Conservation (phyloP, 1,284 basidiomycete species). For the Neolentinus lepideus region DNA sequence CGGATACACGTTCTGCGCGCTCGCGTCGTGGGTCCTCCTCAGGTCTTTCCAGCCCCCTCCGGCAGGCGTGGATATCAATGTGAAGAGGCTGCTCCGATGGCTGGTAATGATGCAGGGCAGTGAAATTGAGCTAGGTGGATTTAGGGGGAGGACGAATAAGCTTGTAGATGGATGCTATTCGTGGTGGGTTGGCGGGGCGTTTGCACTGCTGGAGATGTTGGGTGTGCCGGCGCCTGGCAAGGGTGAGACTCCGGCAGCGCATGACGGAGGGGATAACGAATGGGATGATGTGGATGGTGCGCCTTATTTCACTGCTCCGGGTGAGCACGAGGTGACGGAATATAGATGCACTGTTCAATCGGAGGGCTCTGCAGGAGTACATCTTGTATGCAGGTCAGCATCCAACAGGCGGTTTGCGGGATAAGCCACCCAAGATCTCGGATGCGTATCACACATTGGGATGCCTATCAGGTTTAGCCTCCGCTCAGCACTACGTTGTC, state of each 20-base stretch:
- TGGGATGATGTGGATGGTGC: slow-evolving; percentile 67
- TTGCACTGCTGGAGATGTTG: slow-evolving; percentile 72
- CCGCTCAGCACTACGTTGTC: slow-evolving; percentile 74
- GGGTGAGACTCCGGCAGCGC: slow-evolving; percentile 15
- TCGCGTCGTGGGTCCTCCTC: slow-evolving; percentile 81
- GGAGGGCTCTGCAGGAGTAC: slow-evolving; percentile 80
- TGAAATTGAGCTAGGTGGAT: slow-evolving; percentile 85
- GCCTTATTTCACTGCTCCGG: slow-evolving; percentile 13
- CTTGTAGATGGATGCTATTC: slow-evolving; percentile 98
- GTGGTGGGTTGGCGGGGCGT: slow-evolving; percentile 97
- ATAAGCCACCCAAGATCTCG: slow-evolving; percentile 89
- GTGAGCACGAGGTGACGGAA: slow-evolving; percentile 1
- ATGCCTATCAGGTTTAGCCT: slow-evolving; percentile 83
- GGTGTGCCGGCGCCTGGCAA: slow-evolving; percentile 31
- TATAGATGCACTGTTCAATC: slow-evolving; percentile 47
- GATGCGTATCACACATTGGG: slow-evolving; percentile 93
- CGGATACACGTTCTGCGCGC: slow-evolving; percentile 92
- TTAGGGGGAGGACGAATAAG: slow-evolving; percentile 93
- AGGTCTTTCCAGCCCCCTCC: slow-evolving; percentile 37
- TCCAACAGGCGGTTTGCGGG: slow-evolving; percentile 79
- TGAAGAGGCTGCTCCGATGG: slow-evolving; percentile 71
- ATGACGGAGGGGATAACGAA: slow-evolving; percentile 24
- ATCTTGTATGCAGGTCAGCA: slow-evolving; percentile 84
- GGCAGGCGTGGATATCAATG: slow-evolving; percentile 38
- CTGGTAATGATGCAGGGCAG: slow-evolving; percentile 81